phyloP scores from a whole-genome alignment of 768 basidiomycete species.

The Naganishia vishniacii region DNA sequence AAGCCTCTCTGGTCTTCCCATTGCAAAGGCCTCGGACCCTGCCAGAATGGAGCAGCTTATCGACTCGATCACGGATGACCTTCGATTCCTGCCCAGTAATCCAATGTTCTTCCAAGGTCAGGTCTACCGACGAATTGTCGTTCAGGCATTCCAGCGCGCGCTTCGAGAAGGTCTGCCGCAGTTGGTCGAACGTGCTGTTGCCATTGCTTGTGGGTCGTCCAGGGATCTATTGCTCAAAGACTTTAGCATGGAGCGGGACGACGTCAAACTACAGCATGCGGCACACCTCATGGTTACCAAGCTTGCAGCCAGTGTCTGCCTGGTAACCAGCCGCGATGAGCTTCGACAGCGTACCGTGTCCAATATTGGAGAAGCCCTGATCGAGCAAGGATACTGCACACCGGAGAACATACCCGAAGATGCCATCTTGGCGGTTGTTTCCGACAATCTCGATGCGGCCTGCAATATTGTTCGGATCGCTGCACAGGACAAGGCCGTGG shows the following conservation, averaged over 20 bases:
- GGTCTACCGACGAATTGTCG: constrained; percentile 60
- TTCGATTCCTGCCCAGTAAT: constrained; percentile 72
- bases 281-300: constrained; percentile 96
- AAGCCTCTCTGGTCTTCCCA: constrained; percentile 6
- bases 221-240: constrained; percentile 92
- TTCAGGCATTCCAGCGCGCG: constrained; percentile 83
- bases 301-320: constrained; percentile 87
- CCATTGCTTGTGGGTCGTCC: constrained; percentile 96
- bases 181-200: constrained; percentile 95
- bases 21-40: constrained; percentile 15
- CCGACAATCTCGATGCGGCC: constrained; percentile 87
- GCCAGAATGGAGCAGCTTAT: constrained; percentile 47
- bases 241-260: constrained; percentile 85
- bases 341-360: constrained; percentile 82
- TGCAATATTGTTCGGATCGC: constrained; percentile 93
- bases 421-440: constrained; percentile 67
- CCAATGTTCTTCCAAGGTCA: constrained; percentile 66
- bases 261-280: constrained; percentile 82
- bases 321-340: constrained; percentile 98
- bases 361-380: constrained; percentile 68
- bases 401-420: constrained; percentile 74
- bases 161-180: constrained; percentile 97
- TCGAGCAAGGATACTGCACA: constrained; percentile 60
- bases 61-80: constrained; percentile 60
- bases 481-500: constrained; percentile 89